These are phyloP conservation scores for Babesia sp. DNA, from an alignment of 169 alveolate genomes.

Conservation along the genomic window DNA sequence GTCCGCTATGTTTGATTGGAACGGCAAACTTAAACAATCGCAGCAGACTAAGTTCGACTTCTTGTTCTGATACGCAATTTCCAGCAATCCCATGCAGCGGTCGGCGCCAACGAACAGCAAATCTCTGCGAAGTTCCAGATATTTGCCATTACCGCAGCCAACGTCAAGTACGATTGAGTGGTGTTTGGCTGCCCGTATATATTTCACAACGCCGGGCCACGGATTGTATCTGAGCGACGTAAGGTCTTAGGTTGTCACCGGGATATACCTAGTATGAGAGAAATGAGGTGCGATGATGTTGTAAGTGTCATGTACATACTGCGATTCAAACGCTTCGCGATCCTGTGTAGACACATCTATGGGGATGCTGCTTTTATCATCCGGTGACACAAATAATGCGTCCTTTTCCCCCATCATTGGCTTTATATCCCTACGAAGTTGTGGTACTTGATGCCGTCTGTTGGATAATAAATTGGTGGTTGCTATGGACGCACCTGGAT, in stretches of 20 bases:
- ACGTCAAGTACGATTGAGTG: slow-evolving; percentile 90
- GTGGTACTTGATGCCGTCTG: slow-evolving; percentile 23
- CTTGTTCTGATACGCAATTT: slow-evolving; percentile 71
- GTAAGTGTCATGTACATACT: slow-evolving; percentile 50
- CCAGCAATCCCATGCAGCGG: slow-evolving; percentile 82
- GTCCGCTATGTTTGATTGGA: slow-evolving; percentile 31
- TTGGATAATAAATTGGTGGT: neutral
- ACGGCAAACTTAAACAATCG: slow-evolving; percentile 41
- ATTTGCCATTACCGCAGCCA: slow-evolving; percentile 98
- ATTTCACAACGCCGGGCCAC: slow-evolving; percentile 93
- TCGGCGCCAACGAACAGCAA: slow-evolving; percentile 87
- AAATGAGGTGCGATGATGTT: slow-evolving; percentile 54
- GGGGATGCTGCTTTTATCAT: slow-evolving; percentile 38
- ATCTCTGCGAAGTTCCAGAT: slow-evolving; percentile 77
- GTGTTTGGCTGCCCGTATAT: slow-evolving; percentile 82
- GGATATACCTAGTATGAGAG: slow-evolving; percentile 59
- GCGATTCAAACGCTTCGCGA: slow-evolving; percentile 14
- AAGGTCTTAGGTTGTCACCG: neutral
- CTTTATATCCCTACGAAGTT: neutral
- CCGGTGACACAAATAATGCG: neutral
- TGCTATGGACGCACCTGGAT: neutral
- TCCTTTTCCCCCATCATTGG: slow-evolving; percentile 1
- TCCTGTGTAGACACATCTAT: slow-evolving; percentile 8
- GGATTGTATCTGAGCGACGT: slow-evolving; percentile 86
- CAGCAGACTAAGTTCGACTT: slow-evolving; percentile 14